Conservation (phyloP, 2,329 filamentous ascomycete genomes). For the Calonectria naviculata region DNA sequence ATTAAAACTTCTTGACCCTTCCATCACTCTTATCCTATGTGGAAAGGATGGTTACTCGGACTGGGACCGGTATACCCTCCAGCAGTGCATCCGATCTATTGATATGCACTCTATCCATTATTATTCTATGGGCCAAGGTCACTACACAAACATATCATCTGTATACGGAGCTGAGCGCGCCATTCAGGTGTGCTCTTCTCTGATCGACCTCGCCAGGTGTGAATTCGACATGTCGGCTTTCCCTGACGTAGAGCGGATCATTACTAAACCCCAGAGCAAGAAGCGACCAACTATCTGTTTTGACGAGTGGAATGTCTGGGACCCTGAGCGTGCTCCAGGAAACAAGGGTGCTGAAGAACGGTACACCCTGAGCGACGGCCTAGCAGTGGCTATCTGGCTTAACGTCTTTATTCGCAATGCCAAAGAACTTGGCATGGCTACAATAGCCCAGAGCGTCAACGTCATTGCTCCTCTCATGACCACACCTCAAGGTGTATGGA, state of each 20-base stretch:
- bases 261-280: constrained; percentile 67
- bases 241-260: constrained; percentile 68
- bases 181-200: constrained; percentile 73
- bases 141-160: constrained; percentile 83
- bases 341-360: constrained; percentile 77
- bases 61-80: constrained; percentile 72
- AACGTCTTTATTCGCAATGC: constrained; percentile 81
- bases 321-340: constrained; percentile 75
- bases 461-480: constrained; percentile 83
- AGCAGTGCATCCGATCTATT: constrained; percentile 50
- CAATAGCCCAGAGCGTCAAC: constrained; percentile 80
- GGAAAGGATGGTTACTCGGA: constrained; percentile 75
- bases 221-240: constrained; percentile 27
- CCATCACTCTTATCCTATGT: constrained; percentile 75
- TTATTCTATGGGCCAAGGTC: constrained; percentile 74
- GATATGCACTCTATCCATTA: constrained; percentile 71
- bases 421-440: constrained; percentile 78
- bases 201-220: constrained; percentile 66
- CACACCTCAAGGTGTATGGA: constrained; percentile 67
- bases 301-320: constrained; percentile 88
- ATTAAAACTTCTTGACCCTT: constrained; percentile 75
- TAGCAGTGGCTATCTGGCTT: constrained; percentile 78
- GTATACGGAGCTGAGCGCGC: constrained; percentile 74
- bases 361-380: constrained; percentile 78
- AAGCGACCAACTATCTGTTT: constrained; percentile 76